These are phyloP conservation scores for Hebeloma cylindrosporum DNA, from an alignment of 768 basidiomycete genomes.

Conservation along the genomic window DNA sequence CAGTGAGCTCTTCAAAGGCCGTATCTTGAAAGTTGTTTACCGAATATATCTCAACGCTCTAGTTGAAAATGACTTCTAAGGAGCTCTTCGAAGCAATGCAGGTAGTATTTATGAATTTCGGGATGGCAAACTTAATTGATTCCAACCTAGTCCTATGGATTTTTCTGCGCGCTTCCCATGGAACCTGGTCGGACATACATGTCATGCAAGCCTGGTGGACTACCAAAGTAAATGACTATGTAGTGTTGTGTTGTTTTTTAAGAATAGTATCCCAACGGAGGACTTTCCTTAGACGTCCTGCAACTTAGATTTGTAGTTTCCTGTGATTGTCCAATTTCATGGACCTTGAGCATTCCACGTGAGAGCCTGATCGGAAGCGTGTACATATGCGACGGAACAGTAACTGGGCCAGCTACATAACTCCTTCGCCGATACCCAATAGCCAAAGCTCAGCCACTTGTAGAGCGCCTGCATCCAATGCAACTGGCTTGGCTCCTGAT, in stretches of 20 bases:
- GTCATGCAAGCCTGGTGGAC: conserved; percentile 67
- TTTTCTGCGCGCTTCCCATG: conserved; percentile 68
- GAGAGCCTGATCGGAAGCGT: no score
- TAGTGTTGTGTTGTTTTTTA: not conserved
- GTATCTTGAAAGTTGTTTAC: no score
- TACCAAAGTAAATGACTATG: conserved; percentile 41
- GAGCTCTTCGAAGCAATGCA: conserved; percentile 72
- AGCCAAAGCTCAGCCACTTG: no score
- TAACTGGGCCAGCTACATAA: no score
- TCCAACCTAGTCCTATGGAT: conserved; percentile 51
- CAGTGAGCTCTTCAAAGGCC: conserved; percentile 40
- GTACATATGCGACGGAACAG: no score
- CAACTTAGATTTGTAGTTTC: no score
- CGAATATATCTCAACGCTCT: no score
- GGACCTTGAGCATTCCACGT: no score
- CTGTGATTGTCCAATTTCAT: no score
- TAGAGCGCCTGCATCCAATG: conserved; percentile 32
- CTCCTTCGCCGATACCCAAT: no score
- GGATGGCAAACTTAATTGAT: not conserved
- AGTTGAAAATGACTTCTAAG: conserved; percentile 66
- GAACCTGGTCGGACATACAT: conserved; percentile 67
- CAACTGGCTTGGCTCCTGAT: conserved; percentile 45
- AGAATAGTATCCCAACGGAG: not conserved
- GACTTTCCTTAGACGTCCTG: not conserved
- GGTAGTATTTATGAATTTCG: conserved; percentile 33